These are phyloP conservation scores for Orbilia brochopaga DNA, from an alignment of 2,329 filamentous ascomycete genomes.

Conservation along the genomic window DNA sequence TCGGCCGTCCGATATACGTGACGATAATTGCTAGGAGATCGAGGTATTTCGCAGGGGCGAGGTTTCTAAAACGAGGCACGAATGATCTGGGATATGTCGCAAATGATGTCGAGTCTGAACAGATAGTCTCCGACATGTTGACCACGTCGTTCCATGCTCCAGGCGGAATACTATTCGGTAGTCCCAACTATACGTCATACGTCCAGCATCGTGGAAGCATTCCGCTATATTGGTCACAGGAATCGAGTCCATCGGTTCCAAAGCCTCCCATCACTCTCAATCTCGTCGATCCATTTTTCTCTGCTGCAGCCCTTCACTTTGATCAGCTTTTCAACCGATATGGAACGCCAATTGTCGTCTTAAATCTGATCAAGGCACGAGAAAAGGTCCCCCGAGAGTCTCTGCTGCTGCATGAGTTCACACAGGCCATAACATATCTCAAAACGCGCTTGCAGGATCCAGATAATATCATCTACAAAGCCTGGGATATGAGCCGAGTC, in stretches of 20 bases:
- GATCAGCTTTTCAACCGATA: constrained; percentile 93
- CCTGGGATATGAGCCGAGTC: constrained; percentile 97
- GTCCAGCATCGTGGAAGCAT: constrained; percentile 97
- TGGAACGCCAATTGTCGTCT: constrained; percentile 85
- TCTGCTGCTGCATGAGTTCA: constrained; percentile 86
- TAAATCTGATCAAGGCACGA: constrained; percentile 88
- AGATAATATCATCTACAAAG: constrained; percentile 89
- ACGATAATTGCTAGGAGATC: constrained; percentile 92
- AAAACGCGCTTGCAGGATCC: constrained; percentile 87
- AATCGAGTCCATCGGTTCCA: constrained; percentile 90
- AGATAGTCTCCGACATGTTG: constrained; percentile 92
- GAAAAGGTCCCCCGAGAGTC: constrained; percentile 90
- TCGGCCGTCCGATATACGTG: constrained; percentile 86
- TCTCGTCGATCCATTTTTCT: constrained; percentile 94
- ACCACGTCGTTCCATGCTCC: constrained; percentile 96
- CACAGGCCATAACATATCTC: constrained; percentile 83
- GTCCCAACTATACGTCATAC: constrained; percentile 91
- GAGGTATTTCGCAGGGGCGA: constrained; percentile 88
- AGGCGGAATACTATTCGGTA: constrained; percentile 82
- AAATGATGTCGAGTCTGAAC: constrained; percentile 98
- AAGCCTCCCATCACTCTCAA: constrained; percentile 90
- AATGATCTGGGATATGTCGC: constrained; percentile 75
- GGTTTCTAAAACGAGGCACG: constrained; percentile 90
- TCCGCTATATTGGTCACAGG: constrained; percentile 95
- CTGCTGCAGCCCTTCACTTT: constrained; percentile 89